phyloP scores from a whole-genome alignment of 2,329 filamentous ascomycete genomes.

The Penicillium sp. region DNA sequence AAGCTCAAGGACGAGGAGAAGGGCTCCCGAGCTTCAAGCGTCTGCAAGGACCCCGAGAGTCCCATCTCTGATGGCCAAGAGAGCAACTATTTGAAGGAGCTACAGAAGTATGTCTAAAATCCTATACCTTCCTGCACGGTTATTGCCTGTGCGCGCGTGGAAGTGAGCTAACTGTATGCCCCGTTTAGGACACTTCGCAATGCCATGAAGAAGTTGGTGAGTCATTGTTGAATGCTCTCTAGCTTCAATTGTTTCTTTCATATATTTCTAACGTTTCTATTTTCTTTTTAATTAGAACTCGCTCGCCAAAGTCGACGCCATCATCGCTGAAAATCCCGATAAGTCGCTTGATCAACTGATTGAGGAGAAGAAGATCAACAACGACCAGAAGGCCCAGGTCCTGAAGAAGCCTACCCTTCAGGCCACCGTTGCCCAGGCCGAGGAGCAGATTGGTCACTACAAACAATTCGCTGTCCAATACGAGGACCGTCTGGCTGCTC shows the following conservation, averaged over 20 bases:
- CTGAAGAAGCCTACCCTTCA: slow-evolving; percentile 64
- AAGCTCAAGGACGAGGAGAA: slow-evolving; percentile 66
- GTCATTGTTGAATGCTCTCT: slow-evolving; percentile 30
- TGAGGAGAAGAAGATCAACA: slow-evolving; percentile 62
- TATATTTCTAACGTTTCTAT: slow-evolving; percentile 21
- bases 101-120: slow-evolving; percentile 72
- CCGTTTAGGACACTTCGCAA: slow-evolving; percentile 77
- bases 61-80: slow-evolving; percentile 59
- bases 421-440: slow-evolving; percentile 55
- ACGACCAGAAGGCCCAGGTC: slow-evolving; percentile 63
- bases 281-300: slow-evolving; percentile 46
- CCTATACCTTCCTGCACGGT: background rate
- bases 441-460: slow-evolving; percentile 62
- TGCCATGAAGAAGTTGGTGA: slow-evolving; percentile 89
- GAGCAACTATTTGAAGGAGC: slow-evolving; percentile 78
- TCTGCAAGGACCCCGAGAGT: slow-evolving; percentile 30
- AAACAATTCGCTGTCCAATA: slow-evolving; percentile 61
- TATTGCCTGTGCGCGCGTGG: slow-evolving; percentile 3
- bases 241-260: background rate
- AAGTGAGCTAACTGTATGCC: slow-evolving; percentile 17
- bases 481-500: slow-evolving; percentile 54
- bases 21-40: slow-evolving; percentile 45
- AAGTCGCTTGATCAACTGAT: slow-evolving; percentile 64
- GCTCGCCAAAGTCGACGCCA: slow-evolving; percentile 60
- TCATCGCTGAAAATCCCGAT: slow-evolving; percentile 60